A percentile compares a stretch with the other conserved stretches of the same genome.
These are phyloP conservation scores for Kwoniella botswanensis DNA, from an alignment of 768 basidiomycete species.

Conservation along the genomic window DNA sequence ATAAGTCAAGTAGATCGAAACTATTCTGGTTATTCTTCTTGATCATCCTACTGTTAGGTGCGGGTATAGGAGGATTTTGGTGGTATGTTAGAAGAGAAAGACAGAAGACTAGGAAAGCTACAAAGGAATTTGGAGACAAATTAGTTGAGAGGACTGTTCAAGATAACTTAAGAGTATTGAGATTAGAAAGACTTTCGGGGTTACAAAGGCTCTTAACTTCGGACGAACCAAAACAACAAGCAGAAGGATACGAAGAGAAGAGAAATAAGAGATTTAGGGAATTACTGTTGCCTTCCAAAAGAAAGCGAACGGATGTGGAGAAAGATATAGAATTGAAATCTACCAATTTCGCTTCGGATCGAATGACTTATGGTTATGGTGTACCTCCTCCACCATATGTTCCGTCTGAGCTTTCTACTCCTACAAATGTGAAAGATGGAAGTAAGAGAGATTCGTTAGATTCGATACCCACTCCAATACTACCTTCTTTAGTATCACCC, in stretches of 20 bases:
- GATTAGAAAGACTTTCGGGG: constrained; percentile 38
- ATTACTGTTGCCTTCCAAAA: constrained; percentile 19
- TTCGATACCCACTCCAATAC: constrained; percentile 19
- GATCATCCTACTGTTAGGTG: constrained; percentile 20
- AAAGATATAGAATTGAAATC: constrained; percentile 13
- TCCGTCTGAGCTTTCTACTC: neutral
- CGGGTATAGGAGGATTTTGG: constrained; percentile 23
- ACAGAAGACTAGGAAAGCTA: constrained; percentile 35
- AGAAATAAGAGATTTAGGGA: constrained; percentile 24
- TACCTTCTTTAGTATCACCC: constrained; percentile 9
- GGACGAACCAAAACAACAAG: neutral
- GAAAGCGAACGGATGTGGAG: constrained; percentile 5
- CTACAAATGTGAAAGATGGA: neutral
- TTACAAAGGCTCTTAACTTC: constrained; percentile 29
- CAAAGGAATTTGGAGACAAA: constrained; percentile 40
- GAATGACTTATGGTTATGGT: neutral
- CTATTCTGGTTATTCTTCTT: constrained; percentile 38
- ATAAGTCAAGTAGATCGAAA: constrained; percentile 2
- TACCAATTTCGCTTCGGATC: constrained; percentile 9
- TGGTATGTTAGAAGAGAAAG: constrained; percentile 44
- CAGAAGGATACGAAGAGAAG: constrained; percentile 14
- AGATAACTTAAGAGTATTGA: constrained; percentile 24
- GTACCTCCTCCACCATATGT: constrained; percentile 23
- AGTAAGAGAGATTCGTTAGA: constrained; percentile 7
- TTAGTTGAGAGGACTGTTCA: constrained; percentile 36